phyloP scores from a whole-genome alignment of 75 land plant genomes.

The Sequoiadendron giganteum region DNA sequence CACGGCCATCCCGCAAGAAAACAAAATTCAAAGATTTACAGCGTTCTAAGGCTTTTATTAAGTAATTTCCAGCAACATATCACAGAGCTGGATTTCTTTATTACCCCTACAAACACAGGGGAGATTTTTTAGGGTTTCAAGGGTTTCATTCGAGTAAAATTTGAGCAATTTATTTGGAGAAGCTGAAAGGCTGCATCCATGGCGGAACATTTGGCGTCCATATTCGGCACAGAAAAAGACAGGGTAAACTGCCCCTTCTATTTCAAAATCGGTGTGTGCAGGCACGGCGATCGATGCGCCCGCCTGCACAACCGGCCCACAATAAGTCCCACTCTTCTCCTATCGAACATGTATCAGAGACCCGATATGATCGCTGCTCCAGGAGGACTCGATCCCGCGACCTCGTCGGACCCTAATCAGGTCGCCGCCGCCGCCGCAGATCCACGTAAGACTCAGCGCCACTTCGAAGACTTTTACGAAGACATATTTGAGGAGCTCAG shows the following conservation, averaged over 20 bases:
- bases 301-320: constrained; percentile 74
- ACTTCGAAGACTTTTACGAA: constrained; percentile 88
- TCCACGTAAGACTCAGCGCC: constrained; percentile 80
- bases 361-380: constrained; percentile 75
- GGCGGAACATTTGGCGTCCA: constrained; percentile 81
- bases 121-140: neutral
- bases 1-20: neutral
- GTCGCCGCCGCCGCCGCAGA: constrained; percentile 22
- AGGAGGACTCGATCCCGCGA: constrained; percentile 41
- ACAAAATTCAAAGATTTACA: neutral
- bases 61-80: neutral
- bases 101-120: neutral
- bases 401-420: constrained; percentile 5
- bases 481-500: constrained; percentile 86
- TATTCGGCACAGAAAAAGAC: constrained; percentile 77
- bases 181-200: constrained; percentile 1
- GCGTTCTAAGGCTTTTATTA: neutral
- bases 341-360: constrained; percentile 84
- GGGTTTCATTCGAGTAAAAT: neutral
- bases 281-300: constrained; percentile 79
- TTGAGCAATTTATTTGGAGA: neutral
- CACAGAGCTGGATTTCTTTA: neutral
- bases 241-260: constrained; percentile 82
- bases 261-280: constrained; percentile 84
- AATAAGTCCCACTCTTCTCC: constrained; percentile 66